Evolutionary conservation across 169 alveolate genomes (phyloP), one percentile per base, ranked within the genome.

Genomic region (Eimeria acervulina): DNA sequence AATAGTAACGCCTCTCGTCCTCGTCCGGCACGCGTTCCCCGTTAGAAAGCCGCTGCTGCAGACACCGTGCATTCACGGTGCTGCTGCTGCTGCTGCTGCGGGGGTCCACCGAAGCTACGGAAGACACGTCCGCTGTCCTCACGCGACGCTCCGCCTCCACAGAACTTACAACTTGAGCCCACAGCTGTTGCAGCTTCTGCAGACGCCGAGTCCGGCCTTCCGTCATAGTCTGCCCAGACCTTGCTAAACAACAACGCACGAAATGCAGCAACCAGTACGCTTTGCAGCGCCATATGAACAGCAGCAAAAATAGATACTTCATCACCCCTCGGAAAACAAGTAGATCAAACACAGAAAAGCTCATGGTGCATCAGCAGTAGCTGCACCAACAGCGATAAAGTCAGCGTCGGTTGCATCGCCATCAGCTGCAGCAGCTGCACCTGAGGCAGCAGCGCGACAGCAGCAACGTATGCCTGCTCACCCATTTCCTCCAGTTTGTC

Each of bases 81-180:
- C 38, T 33, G 90, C 72, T 78, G 88, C 66, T 42, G 91, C 74
- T 33, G 36, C 78, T 36, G 55, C 78, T 21, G 31, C 96, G 55
- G 33, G 74, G 26, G 47, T 52, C 74, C n/a, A 61, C 85, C 72
- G 90, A 38, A 8, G 85, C 94, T 40, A 66, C 68, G 31, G 94
- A 61, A 19, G 94, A 63, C 15, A 88, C 94, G 59, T 93, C 96
- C 28, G 96, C 96, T 38, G 87, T 63, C 19, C 85, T 66, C 78
- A 87, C 96, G 38, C 93, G 93, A 19, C 78, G n/a, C 93, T 93
- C 96, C 31, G 96, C 96, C 93, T 93, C 96, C 55, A 93, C 96
- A 10, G 87, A 42, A 40, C 61, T 66, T 55, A 93, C 87, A 10
- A 80, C 96, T 51, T 78, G 80, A 21, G 80, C 93, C 96, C 96